Evolutionary conservation across 768 basidiomycete species (phyloP).

Genomic region (Lentinus tigrinus): DNA sequence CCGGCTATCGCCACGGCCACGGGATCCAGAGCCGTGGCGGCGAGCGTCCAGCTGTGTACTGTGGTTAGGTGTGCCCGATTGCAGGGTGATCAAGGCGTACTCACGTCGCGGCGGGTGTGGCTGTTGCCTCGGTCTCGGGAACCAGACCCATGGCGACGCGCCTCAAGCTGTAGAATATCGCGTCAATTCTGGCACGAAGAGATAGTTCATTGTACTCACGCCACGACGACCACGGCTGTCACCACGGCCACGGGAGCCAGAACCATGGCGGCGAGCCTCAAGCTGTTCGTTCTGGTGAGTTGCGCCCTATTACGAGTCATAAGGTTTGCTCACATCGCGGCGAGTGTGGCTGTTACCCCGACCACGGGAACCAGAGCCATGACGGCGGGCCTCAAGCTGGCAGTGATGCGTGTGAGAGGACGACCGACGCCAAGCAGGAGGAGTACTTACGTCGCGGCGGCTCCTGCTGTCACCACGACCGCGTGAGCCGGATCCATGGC

Average conservation of each 20-base stretch:
- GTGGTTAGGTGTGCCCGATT: too few relatives aligned
- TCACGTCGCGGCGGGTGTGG: constrained; percentile 4
- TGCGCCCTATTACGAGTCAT: neutral
- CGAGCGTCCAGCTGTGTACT: constrained; percentile 10
- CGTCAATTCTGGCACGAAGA: too few relatives aligned
- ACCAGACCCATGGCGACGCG: neutral
- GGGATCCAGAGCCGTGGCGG: constrained; percentile 3
- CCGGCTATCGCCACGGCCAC: constrained; percentile 3
- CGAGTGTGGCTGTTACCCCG: neutral
- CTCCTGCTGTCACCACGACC: neutral
- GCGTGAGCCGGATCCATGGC: constrained; percentile 9
- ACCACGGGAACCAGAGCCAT: constrained; percentile 5
- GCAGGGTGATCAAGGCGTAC: neutral
- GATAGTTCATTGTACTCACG: too few relatives aligned
- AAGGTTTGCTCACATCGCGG: neutral
- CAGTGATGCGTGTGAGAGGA: neutral
- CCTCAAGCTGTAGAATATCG: neutral
- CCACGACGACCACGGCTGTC: constrained; percentile 4
- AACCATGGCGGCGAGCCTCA: neutral
- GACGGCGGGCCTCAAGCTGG: constrained; percentile 10
- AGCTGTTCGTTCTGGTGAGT: too few relatives aligned
- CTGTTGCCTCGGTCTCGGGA: constrained; percentile 2
- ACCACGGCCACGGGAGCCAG: constrained; percentile 3
- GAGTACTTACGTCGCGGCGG: neutral
- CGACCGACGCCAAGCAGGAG: too few relatives aligned